These are phyloP conservation scores for Coniosporium apollinis DNA, from an alignment of 495 filamentous ascomycete genomes.

Conservation along the genomic window DNA sequence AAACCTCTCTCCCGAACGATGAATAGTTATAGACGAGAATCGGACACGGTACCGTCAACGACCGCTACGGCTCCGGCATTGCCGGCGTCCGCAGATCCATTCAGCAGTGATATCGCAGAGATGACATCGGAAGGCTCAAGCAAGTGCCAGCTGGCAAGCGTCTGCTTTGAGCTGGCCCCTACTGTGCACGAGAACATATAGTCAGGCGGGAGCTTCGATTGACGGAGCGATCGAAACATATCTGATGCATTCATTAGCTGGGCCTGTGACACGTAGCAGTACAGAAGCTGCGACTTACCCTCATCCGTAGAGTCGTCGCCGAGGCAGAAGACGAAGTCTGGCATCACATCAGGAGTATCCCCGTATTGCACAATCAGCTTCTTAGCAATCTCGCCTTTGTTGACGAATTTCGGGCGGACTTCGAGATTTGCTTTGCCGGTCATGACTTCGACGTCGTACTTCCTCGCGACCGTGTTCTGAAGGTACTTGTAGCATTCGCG, in stretches of 20 bases:
- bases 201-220: slow-evolving; percentile 35
- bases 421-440: slow-evolving; percentile 89
- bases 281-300: slow-evolving; percentile 43
- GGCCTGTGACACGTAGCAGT: no score
- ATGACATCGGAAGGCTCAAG: slow-evolving; percentile 79
- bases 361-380: slow-evolving; percentile 51
- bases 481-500: slow-evolving; percentile 61
- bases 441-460: slow-evolving; percentile 88
- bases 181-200: slow-evolving; percentile 78
- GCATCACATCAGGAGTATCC: slow-evolving; percentile 26
- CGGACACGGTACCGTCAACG: no score
- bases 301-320: slow-evolving; percentile 97
- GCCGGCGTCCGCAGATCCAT: slow-evolving; percentile 29
- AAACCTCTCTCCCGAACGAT: no score
- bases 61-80: slow-evolving; percentile 26
- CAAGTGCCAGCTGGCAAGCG: slow-evolving; percentile 71
- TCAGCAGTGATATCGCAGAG: slow-evolving; percentile 54
- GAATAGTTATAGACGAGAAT: no score
- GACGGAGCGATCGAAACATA: slow-evolving; percentile 27
- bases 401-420: slow-evolving; percentile 88
- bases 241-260: no score
- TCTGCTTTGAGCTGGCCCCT: slow-evolving; percentile 72
- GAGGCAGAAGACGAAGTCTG: slow-evolving; percentile 73
- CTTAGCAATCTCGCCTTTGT: slow-evolving; percentile 87
- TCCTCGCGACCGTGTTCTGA: slow-evolving; percentile 51